Percentiles rank a stretch among this genome's conserved stretches.
Evolutionary conservation across 1,284 basidiomycete genomes (phyloP).

Genomic region (Ganoderma leucocontextum): DNA sequence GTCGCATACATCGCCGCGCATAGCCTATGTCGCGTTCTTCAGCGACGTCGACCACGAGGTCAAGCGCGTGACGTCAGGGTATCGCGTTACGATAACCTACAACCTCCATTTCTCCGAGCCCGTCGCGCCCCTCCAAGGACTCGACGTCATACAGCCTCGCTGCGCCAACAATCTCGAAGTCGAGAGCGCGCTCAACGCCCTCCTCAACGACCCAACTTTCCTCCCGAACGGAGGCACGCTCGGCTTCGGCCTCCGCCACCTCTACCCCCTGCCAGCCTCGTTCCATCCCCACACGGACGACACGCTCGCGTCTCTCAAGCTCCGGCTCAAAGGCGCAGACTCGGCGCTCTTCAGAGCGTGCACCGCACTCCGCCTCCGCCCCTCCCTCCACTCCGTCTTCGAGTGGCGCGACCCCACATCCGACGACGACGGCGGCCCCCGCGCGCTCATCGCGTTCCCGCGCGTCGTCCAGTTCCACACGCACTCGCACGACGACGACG

Average conservation of each 20-base stretch:
- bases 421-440: not conserved
- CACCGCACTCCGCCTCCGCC: conserved; percentile 21
- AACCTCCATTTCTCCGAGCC: conserved; percentile 42
- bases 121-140: not conserved
- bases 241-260: conserved; percentile 46
- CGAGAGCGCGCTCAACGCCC: conserved; percentile 24
- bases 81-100: conserved; percentile 54
- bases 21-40: conserved; percentile 50
- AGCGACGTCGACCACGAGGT: conserved; percentile 57
- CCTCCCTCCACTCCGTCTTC: conserved; percentile 25
- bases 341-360: conserved; percentile 29
- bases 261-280: conserved; percentile 39
- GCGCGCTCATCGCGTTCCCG: conserved; percentile 27
- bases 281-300: conserved; percentile 12
- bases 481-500: conserved; percentile 22
- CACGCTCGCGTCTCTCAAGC: conserved; percentile 16
- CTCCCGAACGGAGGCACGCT: conserved; percentile 45
- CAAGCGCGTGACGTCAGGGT: conserved; percentile 46
- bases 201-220: conserved; percentile 41
- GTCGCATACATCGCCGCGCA: not conserved
- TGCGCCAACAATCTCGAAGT: conserved; percentile 16
- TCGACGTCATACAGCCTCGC: conserved; percentile 17
- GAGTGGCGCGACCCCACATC: conserved; percentile 13
- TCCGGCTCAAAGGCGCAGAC: conserved; percentile 34
- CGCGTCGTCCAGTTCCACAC: conserved; percentile 23